Conservation (phyloP, 2,329 filamentous ascomycete species). For the Cytospora piceae region DNA sequence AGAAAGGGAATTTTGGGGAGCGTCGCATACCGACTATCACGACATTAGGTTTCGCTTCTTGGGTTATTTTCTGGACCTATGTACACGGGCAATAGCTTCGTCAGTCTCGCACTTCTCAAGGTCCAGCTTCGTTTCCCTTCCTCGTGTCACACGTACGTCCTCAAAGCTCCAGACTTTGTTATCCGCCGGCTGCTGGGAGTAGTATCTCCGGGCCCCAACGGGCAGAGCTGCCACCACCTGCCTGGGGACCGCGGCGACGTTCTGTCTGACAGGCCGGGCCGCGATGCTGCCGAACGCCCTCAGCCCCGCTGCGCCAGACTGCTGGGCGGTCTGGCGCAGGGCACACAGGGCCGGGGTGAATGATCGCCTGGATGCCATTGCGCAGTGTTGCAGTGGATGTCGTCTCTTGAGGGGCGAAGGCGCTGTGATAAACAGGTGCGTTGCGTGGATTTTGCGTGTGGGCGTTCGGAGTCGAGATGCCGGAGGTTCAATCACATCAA, state of each 20-base stretch:
- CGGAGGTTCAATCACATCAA: not conserved
- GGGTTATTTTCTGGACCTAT: slow-evolving; percentile 47
- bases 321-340: slow-evolving; percentile 23
- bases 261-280: not conserved
- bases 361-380: slow-evolving; percentile 25
- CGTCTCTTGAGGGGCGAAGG: not conserved
- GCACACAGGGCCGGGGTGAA: slow-evolving; percentile 11
- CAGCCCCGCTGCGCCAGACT: not conserved
- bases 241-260: not conserved
- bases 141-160: slow-evolving; percentile 38
- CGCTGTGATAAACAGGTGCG: not conserved
- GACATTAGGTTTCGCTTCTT: slow-evolving; percentile 39
- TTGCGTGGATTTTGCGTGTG: not conserved
- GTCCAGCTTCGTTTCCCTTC: not conserved
- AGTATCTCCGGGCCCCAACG: slow-evolving; percentile 31
- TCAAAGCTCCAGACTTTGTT: slow-evolving; percentile 54
- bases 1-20: not conserved
- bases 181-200: slow-evolving; percentile 32
- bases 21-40: slow-evolving; percentile 52
- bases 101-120: not conserved
- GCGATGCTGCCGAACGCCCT: slow-evolving; percentile 3
- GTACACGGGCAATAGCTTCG: not conserved
- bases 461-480: not conserved
- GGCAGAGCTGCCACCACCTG: not conserved
- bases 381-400: not conserved